phyloP scores from a whole-genome alignment of 441 rosid species.

The Euphorbia schlechtendalii region DNA sequence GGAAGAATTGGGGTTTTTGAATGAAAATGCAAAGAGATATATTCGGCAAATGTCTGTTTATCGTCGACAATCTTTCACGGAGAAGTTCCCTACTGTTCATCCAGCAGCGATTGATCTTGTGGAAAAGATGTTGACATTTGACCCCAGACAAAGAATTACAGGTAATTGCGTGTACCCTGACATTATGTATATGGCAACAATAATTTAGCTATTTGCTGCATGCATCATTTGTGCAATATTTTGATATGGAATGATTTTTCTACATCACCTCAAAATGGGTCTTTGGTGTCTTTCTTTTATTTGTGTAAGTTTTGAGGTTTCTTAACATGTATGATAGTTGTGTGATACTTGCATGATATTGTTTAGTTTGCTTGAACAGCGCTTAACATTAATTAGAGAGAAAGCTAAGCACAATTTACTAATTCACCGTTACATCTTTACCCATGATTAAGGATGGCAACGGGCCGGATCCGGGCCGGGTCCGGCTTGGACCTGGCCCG shows the following conservation, averaged over 20 bases:
- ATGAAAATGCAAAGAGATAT: constrained; percentile 73
- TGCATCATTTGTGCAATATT: too few species aligned
- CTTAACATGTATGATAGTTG: background rate
- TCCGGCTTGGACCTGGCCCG: too few species aligned
- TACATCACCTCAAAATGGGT: background rate
- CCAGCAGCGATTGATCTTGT: constrained; percentile 65
- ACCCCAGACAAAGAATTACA: constrained; percentile 70
- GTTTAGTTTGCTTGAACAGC: too few species aligned
- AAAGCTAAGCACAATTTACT: background rate
- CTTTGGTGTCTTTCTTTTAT: background rate
- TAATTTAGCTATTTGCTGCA: too few species aligned
- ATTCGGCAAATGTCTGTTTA: constrained; percentile 45
- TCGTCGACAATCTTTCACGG: constrained; percentile 66
- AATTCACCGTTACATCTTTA: background rate
- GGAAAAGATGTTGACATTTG: constrained; percentile 83
- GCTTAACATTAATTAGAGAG: too few species aligned
- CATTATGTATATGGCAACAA: too few species aligned
- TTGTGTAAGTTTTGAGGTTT: background rate
- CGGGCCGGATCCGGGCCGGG: too few species aligned
- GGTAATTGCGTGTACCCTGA: constrained; percentile 33
- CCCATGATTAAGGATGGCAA: too few species aligned
- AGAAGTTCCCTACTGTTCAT: constrained; percentile 57
- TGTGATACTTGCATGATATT: too few species aligned
- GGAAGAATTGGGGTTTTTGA: constrained; percentile 59
- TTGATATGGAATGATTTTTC: background rate